Evolutionary conservation across 768 basidiomycete species (phyloP), one percentile per base, ranked within the genome.

Genomic region (Trametes villosa): DNA sequence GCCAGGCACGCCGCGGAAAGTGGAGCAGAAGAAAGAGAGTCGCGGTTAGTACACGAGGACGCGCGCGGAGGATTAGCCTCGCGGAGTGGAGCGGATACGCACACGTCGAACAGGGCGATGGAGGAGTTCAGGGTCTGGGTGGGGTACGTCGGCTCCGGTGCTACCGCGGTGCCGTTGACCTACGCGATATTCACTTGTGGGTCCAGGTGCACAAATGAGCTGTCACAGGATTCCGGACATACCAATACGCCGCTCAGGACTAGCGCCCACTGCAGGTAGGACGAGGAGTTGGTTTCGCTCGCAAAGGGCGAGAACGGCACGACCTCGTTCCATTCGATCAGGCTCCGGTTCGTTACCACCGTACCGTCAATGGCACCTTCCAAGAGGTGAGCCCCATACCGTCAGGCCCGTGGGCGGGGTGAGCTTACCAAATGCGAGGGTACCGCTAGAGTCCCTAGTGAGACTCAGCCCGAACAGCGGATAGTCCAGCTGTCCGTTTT

Each of bases 261-360:
- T 60, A 92, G 84, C 0, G 83, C 83, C 91, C 91, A 93, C 60
- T 87, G 85, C 45, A 93, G 75, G 65, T 92, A 92, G 63, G 86
- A 87, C 4, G 91, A 86, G 15, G 78, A 70, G 62, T 84, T 87
- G 61, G 75, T 82, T 64, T 83, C 82, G 5, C 76, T 71, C 7
- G 77, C 80, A 57, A 89, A 76, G 4, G 91, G 91, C 20, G 85
- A 77, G 67, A 93, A 93, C 13, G 91, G 82, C 17, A 86, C 83
- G 2, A 93, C 88, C 41, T 84, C 81, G 63, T 87, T 88, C 91
- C 91, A 93, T 49, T 78, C 79, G 29, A 93, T 86, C 18, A 79
- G 66, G 57, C 79, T 85, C 2, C 77, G 70, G 69, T 91, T 83
- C 27, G 72, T 77, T 17, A 93, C 87, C 17, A 92, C 76, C 6